A percentile compares a stretch with the other conserved stretches of the same genome.
These are phyloP conservation scores for Quercus wislizeni DNA, from an alignment of 306 rosid genomes.

Conservation along the genomic window DNA sequence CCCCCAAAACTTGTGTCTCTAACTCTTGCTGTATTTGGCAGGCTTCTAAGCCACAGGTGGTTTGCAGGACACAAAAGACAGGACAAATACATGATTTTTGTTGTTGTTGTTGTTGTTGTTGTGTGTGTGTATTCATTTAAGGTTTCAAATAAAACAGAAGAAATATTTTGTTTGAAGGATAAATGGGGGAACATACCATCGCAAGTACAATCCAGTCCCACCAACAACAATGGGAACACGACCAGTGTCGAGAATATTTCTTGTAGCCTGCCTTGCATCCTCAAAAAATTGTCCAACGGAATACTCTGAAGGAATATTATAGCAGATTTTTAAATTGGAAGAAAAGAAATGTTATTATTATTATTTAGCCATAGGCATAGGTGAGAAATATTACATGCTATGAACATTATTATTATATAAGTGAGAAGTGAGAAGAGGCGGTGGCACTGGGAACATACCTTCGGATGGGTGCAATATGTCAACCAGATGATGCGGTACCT, in stretches of 20 bases:
- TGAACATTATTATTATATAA: conserved; percentile 11
- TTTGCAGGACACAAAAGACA: too few relatives aligned
- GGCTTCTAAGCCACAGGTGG: not conserved
- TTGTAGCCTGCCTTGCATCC: conserved; percentile 86
- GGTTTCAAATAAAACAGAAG: not conserved
- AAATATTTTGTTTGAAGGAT: not conserved
- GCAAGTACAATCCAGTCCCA: conserved; percentile 91
- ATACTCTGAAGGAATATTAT: conserved; percentile 66
- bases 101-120: too few relatives aligned
- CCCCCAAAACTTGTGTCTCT: not conserved
- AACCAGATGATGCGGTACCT: conserved; percentile 82
- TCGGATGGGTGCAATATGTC: conserved; percentile 75
- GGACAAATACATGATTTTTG: too few relatives aligned
- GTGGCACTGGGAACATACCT: conserved; percentile 51
- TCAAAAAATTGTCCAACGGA: conserved; percentile 91
- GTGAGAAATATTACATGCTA: not conserved
- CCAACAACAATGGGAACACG: conserved; percentile 89
- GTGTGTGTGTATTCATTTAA: not conserved
- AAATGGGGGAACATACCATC: conserved; percentile 59
- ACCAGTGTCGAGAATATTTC: conserved; percentile 65
- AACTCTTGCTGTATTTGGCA: not conserved
- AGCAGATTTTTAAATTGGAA: conserved; percentile 22
- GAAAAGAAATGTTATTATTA: conserved; percentile 17
- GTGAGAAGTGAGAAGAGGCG: conserved; percentile 12
- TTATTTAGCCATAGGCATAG: not conserved